Evolutionary conservation across 2,329 filamentous ascomycete species (phyloP).

Genomic region (Fusarium sublunatum): DNA sequence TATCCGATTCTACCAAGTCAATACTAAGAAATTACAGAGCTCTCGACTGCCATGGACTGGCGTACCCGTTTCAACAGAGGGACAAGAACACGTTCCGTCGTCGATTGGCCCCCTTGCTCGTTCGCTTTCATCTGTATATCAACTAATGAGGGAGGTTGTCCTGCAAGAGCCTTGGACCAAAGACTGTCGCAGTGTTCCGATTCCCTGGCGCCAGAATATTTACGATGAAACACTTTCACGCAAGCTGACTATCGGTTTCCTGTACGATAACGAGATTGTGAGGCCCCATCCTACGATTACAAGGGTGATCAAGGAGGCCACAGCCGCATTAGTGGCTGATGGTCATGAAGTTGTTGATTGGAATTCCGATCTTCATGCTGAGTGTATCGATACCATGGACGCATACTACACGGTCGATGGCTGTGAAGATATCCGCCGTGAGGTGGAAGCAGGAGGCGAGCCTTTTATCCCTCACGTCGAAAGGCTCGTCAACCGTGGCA

Average conservation of each 20-base stretch:
- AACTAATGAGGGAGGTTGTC: constrained; percentile 61
- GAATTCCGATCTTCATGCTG: constrained; percentile 62
- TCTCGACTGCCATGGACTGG: constrained; percentile 67
- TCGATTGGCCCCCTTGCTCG: constrained; percentile 70
- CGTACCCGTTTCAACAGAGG: constrained; percentile 70
- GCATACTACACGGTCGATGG: constrained; percentile 71
- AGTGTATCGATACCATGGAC: constrained; percentile 70
- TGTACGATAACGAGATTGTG: constrained; percentile 65
- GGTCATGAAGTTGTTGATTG: constrained; percentile 68
- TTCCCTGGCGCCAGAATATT: constrained; percentile 63
- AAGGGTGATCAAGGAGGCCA: constrained; percentile 56
- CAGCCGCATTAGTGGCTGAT: constrained; percentile 52
- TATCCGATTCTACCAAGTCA: rapidly evolving
- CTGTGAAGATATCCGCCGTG: constrained; percentile 69
- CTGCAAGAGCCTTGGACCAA: constrained; percentile 62
- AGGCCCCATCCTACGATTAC: constrained; percentile 64
- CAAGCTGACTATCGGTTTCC: constrained; percentile 61
- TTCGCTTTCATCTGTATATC: constrained; percentile 55
- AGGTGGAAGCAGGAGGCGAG: constrained; percentile 66
- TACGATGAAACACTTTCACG: constrained; percentile 56
- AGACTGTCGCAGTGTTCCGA: constrained; percentile 64
- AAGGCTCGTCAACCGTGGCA: constrained; percentile 62
- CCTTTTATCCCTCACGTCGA: constrained; percentile 70
- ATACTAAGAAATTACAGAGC: constrained; percentile 54
- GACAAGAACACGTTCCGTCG: constrained; percentile 73